These are phyloP conservation scores for Flueggea neowawraea DNA, from an alignment of 441 rosid genomes.

Conservation along the genomic window DNA sequence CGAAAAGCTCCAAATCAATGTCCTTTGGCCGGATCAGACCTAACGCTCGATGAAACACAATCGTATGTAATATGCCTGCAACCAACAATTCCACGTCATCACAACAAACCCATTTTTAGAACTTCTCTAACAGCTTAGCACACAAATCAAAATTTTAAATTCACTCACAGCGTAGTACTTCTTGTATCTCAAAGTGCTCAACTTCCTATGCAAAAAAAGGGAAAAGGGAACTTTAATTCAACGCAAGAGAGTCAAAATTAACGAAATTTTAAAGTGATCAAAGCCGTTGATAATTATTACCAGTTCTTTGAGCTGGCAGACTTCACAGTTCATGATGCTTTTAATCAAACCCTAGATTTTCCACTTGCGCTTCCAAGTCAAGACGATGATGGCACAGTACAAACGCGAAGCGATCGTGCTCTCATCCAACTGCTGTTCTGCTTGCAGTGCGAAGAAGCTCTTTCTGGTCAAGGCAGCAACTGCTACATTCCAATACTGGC, in stretches of 20 bases:
- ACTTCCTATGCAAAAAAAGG: slow-evolving; percentile 49
- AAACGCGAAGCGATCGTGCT: no score
- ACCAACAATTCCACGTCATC: slow-evolving; percentile 13
- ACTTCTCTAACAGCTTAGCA: neutral
- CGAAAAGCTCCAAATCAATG: slow-evolving; percentile 85
- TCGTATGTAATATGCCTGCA: slow-evolving; percentile 85
- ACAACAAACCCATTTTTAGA: neutral
- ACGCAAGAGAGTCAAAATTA: neutral
- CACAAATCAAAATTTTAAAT: neutral
- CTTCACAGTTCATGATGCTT: slow-evolving; percentile 85
- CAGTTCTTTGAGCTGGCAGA: slow-evolving; percentile 94
- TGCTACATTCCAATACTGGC: no score
- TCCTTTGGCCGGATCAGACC: slow-evolving; percentile 94
- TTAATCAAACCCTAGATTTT: no score
- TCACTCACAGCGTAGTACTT: slow-evolving; percentile 82
- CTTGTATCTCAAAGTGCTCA: slow-evolving; percentile 78
- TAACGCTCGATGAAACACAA: slow-evolving; percentile 87
- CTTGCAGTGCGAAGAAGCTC: no score
- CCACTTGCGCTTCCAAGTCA: no score
- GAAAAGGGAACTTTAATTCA: neutral
- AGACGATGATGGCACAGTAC: no score
- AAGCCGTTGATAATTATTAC: slow-evolving; percentile 25
- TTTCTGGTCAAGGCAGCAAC: no score
- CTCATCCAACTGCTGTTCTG: no score
- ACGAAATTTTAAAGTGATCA: neutral